Base-by-base conservation (phyloP, 2,329 filamentous ascomycete genomes). In the Paecilomyces sp. region DNA sequence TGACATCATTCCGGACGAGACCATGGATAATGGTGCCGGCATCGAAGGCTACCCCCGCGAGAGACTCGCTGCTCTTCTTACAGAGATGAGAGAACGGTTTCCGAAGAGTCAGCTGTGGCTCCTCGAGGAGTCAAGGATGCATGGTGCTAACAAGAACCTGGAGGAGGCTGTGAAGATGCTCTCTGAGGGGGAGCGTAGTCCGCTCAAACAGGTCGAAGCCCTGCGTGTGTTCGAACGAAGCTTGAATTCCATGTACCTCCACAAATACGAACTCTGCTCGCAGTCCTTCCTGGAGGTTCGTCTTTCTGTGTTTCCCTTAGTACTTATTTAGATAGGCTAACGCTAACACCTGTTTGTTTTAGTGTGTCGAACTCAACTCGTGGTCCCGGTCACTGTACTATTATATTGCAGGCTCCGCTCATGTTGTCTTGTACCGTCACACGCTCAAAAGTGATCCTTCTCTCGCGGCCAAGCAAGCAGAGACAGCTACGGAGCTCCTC, bases 301-400 rank as follows among this genome's bases (percentile, higher is more conserved):
- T 66, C 64, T 25, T 65, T 60, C 25, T 18, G 33, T 12, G 50
- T 12, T 57, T 58, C 57, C 55, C 62, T 57, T 28, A 25, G 25
- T 22, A 68, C 11, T 30, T 54, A 55, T 55, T 55, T 18, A 28
- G 33, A 9, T 28, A 31, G 41, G 24, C 25, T 64, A 25, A 63
- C 55, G 51, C 11, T 59, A 6, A 28, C 25, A 28, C 25, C 25
- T 28, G 25, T 28, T 57, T 2, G 8, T 33, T 61, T 50, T 72
- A 83, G 64, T 92, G 90, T 64, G 79, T 90, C 11, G 87, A 90
- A 58, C 82, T 94, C 58, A 97, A 96, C 75, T 90, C 90, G 66
- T 97, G 94, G 94, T 92, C 88, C 59, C 91, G 92, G 57, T 86
- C 88, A 0, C 74, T 97, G 57, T 97, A 99, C 77, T 91, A 91